Evolutionary conservation across 495 filamentous ascomycete species (phyloP).

Genomic region (Annulohypoxylon stygium): DNA sequence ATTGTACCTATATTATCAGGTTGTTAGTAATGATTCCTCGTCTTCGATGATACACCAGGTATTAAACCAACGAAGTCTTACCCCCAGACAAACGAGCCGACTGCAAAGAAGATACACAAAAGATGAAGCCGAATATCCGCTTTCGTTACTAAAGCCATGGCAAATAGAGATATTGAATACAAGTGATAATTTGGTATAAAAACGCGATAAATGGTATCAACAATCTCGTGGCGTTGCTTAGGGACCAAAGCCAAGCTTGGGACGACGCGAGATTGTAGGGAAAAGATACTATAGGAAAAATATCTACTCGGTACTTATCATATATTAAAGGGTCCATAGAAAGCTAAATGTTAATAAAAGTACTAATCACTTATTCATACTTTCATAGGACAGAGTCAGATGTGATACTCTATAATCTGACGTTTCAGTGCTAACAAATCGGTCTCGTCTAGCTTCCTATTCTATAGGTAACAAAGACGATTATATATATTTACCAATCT

Average conservation of each 20-base stretch:
- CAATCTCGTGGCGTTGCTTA: not conserved
- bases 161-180: not conserved
- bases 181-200: not conserved
- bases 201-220: not conserved
- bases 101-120: slow-evolving; percentile 65
- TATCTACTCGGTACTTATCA: not conserved
- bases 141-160: slow-evolving; percentile 50
- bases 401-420: slow-evolving; percentile 27
- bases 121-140: slow-evolving; percentile 60
- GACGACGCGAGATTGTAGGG: not conserved
- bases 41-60: not conserved
- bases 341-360: slow-evolving; percentile 13
- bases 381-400: slow-evolving; percentile 16
- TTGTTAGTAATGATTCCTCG: slow-evolving; percentile 9
- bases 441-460: slow-evolving; percentile 28
- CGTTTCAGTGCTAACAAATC: slow-evolving; percentile 19
- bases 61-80: slow-evolving; percentile 45
- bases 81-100: slow-evolving; percentile 73
- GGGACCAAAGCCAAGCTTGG: not conserved
- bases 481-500: slow-evolving; percentile 17
- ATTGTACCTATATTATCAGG: slow-evolving; percentile 60
- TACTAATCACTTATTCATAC: slow-evolving; percentile 18
- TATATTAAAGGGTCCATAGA: not conserved
- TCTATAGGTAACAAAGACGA: slow-evolving; percentile 13
- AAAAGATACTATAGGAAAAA: not conserved